phyloP scores from a whole-genome alignment of 169 alveolate species.

The Amoebophrya sp. region DNA sequence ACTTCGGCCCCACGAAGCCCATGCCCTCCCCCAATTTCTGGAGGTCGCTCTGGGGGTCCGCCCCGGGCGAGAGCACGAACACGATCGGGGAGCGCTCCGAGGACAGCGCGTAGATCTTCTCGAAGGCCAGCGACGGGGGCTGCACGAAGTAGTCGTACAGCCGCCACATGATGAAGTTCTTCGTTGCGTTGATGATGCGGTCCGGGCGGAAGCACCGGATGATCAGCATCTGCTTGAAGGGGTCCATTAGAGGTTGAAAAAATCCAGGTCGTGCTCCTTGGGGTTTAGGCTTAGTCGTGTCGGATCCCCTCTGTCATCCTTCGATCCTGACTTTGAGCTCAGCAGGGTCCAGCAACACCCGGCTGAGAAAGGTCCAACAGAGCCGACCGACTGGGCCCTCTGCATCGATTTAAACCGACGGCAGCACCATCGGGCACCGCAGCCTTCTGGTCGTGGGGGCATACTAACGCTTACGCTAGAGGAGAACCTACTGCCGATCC shows the following conservation, averaged over 20 bases:
- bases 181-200: slow-evolving; percentile 76
- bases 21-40: slow-evolving; percentile 66
- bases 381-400: too few species aligned
- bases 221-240: slow-evolving; percentile 67
- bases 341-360: too few species aligned
- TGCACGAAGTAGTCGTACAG: slow-evolving; percentile 59
- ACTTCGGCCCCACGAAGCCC: slow-evolving; percentile 61
- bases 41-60: slow-evolving; percentile 75
- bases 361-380: too few species aligned
- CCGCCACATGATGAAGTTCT: slow-evolving; percentile 65
- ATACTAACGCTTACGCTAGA: too few species aligned
- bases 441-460: too few species aligned
- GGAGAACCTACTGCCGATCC: too few species aligned
- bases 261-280: too few species aligned
- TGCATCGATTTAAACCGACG: too few species aligned
- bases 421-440: too few species aligned
- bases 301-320: too few species aligned
- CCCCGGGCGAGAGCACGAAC: slow-evolving; percentile 84
- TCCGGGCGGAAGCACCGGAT: slow-evolving; percentile 80
- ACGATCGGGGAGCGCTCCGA: slow-evolving; percentile 72
- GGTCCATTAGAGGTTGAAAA: slow-evolving; percentile 17
- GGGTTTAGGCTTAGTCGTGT: too few species aligned
- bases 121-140: slow-evolving; percentile 68
- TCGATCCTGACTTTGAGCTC: too few species aligned
- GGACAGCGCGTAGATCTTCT: slow-evolving; percentile 69